Evolutionary conservation across 345 rosid genomes (phyloP).

Genomic region (Abelmoschus esculentus): DNA sequence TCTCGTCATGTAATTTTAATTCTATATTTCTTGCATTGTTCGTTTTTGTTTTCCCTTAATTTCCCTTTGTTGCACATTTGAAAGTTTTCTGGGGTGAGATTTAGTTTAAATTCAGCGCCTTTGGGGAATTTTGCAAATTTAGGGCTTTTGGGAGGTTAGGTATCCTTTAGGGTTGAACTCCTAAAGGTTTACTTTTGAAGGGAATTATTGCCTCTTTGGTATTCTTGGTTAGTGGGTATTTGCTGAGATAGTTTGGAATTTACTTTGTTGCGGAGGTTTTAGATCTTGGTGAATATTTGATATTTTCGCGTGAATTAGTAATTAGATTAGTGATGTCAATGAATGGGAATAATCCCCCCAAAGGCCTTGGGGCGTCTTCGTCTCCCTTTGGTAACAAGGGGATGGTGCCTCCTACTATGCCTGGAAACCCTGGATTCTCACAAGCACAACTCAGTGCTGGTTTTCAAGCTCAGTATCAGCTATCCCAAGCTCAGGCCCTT

Average conservation of each 20-base stretch:
- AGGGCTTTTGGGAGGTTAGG: conserved; percentile 6
- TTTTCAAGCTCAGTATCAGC: conserved; percentile 44
- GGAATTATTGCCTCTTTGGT: background rate
- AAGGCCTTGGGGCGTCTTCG: conserved; percentile 52
- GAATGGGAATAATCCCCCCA: conserved; percentile 52
- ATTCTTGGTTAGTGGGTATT: background rate
- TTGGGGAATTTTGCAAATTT: background rate
- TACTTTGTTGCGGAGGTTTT: background rate
- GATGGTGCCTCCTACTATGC: too few relatives aligned
- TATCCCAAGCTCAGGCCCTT: conserved; percentile 40
- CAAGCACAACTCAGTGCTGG: conserved; percentile 12
- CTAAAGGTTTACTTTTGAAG: background rate
- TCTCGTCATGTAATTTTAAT: background rate
- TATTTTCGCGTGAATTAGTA: conserved; percentile 5
- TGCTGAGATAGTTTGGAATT: background rate
- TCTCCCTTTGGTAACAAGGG: conserved; percentile 69
- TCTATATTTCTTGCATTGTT: background rate
- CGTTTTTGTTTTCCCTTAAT: background rate
- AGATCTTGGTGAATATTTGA: background rate
- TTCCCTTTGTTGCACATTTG: background rate
- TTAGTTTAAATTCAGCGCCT: background rate
- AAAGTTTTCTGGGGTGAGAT: background rate
- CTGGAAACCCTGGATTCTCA: background rate
- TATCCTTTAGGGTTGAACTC: background rate
- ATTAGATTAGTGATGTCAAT: conserved; percentile 35